These are phyloP conservation scores for Exophiala dermatitidis DNA, from an alignment of 2,329 filamentous ascomycete genomes.

Conservation along the genomic window DNA sequence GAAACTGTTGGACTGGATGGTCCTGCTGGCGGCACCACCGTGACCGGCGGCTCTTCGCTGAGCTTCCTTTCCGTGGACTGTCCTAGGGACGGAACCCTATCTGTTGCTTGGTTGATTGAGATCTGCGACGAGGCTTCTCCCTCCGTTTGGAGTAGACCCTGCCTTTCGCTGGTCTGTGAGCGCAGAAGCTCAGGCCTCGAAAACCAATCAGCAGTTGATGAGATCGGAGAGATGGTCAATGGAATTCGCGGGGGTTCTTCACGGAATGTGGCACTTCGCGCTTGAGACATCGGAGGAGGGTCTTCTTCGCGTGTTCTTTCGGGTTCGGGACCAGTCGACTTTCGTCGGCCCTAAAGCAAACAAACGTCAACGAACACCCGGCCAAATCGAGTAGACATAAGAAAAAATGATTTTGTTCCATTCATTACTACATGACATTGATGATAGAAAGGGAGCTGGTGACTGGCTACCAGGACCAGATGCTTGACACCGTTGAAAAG, in stretches of 20 bases:
- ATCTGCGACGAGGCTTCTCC: conserved; percentile 2
- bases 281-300: conserved; percentile 6
- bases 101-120: background rate
- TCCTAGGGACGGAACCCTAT: background rate
- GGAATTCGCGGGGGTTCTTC: conserved; percentile 20
- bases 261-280: conserved; percentile 14
- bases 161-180: conserved; percentile 6
- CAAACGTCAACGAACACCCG: conserved; percentile 20
- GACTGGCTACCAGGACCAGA: background rate
- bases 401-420: conserved; percentile 12
- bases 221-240: conserved; percentile 15
- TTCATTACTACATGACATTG: conserved; percentile 21
- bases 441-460: conserved; percentile 5
- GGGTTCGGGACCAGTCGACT: conserved; percentile 15
- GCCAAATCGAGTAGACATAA: conserved; percentile 3
- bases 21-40: background rate
- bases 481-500: conserved; percentile 1
- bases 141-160: background rate
- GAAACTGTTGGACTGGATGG: conserved; percentile 20
- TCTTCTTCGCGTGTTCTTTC: conserved; percentile 1
- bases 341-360: conserved; percentile 21
- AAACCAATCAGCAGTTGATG: conserved; percentile 21
- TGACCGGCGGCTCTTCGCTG: background rate
- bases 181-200: conserved; percentile 8
- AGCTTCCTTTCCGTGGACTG: background rate